Conservation (phyloP, 2,329 filamentous ascomycete species). For the Penicillium sp. region DNA sequence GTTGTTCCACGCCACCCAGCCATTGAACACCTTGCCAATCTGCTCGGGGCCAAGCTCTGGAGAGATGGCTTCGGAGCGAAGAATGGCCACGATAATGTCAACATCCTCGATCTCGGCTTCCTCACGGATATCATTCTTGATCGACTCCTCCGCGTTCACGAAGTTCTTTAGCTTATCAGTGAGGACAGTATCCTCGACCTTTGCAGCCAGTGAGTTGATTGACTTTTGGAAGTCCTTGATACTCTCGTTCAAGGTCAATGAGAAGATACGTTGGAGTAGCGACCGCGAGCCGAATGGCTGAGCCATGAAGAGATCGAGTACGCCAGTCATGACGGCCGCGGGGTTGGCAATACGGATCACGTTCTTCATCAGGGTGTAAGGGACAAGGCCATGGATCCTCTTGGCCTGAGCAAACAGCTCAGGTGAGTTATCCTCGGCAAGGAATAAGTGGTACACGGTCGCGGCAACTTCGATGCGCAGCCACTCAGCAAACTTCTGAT, state of each 20-base stretch:
- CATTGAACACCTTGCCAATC: conserved; percentile 83
- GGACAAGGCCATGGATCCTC: conserved; percentile 89
- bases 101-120: conserved; percentile 73
- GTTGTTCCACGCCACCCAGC: conserved; percentile 93
- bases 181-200: conserved; percentile 78
- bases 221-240: conserved; percentile 82
- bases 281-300: conserved; percentile 91
- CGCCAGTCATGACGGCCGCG: conserved; percentile 92
- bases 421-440: conserved; percentile 96
- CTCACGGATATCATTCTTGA: conserved; percentile 70
- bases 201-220: conserved; percentile 72
- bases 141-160: conserved; percentile 68
- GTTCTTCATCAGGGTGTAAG: conserved; percentile 91
- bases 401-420: conserved; percentile 93
- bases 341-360: conserved; percentile 96
- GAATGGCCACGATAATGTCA: conserved; percentile 80
- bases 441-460: conserved; percentile 93
- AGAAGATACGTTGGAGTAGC: conserved; percentile 90
- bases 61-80: conserved; percentile 73
- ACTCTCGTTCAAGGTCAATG: conserved; percentile 84
- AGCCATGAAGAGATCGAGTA: conserved; percentile 91
- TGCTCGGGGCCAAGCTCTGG: conserved; percentile 72
- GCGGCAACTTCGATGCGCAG: conserved; percentile 94
- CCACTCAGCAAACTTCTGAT: conserved; percentile 98
- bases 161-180: conserved; percentile 80